These are phyloP conservation scores for Arctostaphylos glauca DNA, from an alignment of 148 eudicot species.

Conservation along the genomic window DNA sequence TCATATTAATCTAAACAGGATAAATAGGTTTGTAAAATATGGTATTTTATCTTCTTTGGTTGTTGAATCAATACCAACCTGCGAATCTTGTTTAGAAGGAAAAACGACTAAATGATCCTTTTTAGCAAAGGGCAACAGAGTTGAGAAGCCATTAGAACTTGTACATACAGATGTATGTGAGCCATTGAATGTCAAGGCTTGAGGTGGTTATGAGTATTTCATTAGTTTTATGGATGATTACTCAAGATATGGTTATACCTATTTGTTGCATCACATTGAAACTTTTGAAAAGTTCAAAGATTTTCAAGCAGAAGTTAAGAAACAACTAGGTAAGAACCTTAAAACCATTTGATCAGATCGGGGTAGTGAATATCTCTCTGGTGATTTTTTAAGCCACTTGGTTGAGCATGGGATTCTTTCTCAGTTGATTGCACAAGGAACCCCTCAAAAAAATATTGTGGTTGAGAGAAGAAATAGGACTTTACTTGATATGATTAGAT, in stretches of 20 bases:
- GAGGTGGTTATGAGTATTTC: background rate
- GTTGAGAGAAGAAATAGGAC: too few relatives aligned
- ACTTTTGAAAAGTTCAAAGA: background rate
- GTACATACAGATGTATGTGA: background rate
- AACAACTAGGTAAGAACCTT: background rate
- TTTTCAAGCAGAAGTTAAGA: background rate
- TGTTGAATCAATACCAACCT: background rate
- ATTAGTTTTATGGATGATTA: constrained; percentile 1
- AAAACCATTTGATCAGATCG: background rate
- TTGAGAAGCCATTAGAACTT: background rate
- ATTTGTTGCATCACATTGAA: background rate
- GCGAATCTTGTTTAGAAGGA: background rate
- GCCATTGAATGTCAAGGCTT: background rate
- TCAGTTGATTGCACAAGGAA: too few relatives aligned
- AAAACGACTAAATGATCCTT: background rate
- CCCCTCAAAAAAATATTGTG: too few relatives aligned
- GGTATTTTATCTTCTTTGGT: background rate
- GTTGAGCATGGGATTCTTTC: background rate
- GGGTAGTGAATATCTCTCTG: background rate
- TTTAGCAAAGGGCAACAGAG: background rate
- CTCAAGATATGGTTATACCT: background rate
- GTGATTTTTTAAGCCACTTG: background rate
- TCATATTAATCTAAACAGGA: constrained; percentile 3
- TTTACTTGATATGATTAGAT: too few relatives aligned
- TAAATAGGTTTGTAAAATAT: background rate